Evolutionary conservation across 768 basidiomycete genomes (phyloP), one percentile per base, ranked within the genome.

Genomic region (Daedaleopsis sinensis): DNA sequence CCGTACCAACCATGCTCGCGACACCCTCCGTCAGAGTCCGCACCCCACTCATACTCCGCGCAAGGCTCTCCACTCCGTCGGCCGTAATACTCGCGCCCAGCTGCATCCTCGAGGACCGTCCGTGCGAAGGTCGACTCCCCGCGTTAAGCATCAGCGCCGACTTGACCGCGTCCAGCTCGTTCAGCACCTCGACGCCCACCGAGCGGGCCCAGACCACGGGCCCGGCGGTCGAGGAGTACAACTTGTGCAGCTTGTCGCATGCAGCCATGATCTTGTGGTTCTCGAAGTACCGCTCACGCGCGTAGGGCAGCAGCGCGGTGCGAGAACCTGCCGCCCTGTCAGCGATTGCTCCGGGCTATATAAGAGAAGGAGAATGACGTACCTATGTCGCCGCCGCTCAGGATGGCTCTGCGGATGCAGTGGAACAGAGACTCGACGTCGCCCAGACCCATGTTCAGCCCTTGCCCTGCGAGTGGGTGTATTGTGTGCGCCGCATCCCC

Each of bases 401-500:
- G 65, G 19, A 90, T 64, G 0, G 65, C 81, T 6, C 76, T 68
- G 36, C 85, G 75, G 39, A 98, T 84, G 65, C 86, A 86, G 50
- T 81, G 79, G 0, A 86, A 78, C 15, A 99, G 82, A 57, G 83
- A 82, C 68, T 89, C 83, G 3, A 89, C 93, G 71, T 99, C 96
- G 1, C 80, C 89, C 27, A 99, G 78, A n/a, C 96, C 97, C 70
- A 96, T 78, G 73, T 99, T 98, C 44, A 98, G 80, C 0, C 96
- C 97, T 72, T 98, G 96, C 2, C 97, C 97, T 0, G 96, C 96
- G 27, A 98, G 84, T 1, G 97, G 96, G 71, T 98, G 96, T 1
- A 94, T 79, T 0, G 93, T 93, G 70, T 98, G 97, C 18, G 96
- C 97, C 1, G 96, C 96, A 74, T 99, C 97, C 2, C 97, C 97